Conservation (phyloP, 2,329 filamentous ascomycete genomes). For the Fusarium virguliforme region DNA sequence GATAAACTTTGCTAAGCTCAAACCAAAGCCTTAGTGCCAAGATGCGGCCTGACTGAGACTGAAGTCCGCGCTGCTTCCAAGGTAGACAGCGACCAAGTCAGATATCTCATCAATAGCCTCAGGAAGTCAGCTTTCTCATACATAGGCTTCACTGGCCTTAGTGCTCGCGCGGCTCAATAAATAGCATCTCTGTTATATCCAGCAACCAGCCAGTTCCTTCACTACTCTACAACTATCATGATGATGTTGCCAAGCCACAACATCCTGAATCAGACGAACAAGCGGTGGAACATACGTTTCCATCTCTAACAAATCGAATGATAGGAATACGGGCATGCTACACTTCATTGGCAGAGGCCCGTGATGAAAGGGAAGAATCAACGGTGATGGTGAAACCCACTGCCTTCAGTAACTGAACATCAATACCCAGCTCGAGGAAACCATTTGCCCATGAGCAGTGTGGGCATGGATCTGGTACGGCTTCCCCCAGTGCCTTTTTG, state of each 20-base stretch:
- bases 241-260: neutral
- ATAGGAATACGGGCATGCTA: too few species aligned
- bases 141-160: neutral
- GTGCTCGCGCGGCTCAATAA: neutral
- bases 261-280: neutral
- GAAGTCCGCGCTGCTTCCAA: neutral
- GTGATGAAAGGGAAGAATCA: too few species aligned
- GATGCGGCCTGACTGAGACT: neutral
- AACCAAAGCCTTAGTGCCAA: neutral
- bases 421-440: too few species aligned
- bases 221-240: neutral
- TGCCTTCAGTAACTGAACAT: too few species aligned
- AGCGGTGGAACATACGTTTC: too few species aligned
- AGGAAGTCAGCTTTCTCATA: neutral
- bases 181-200: neutral
- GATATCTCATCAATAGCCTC: neutral
- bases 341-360: too few species aligned
- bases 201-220: neutral
- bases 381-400: too few species aligned
- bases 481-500: too few species aligned
- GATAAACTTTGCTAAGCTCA: neutral
- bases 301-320: too few species aligned
- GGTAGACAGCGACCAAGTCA: neutral
- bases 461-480: too few species aligned
- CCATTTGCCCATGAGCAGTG: too few species aligned